Evolutionary conservation across 345 rosid species (phyloP).

Genomic region (Syzygium jambos): DNA sequence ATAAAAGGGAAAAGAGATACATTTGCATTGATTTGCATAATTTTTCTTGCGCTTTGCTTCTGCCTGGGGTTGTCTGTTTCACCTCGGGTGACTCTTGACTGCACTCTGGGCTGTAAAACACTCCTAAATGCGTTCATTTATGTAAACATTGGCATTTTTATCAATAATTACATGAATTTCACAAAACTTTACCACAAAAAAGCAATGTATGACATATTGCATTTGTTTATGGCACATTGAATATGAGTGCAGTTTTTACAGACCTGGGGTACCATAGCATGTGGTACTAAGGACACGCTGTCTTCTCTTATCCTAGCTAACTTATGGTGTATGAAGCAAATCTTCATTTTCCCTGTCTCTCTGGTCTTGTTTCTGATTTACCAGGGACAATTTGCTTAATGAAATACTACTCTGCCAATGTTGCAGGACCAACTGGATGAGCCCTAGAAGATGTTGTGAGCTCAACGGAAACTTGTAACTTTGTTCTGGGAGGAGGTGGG

Average conservation of each 20-base stretch:
- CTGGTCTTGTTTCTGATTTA: not conserved
- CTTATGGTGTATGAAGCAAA: not conserved
- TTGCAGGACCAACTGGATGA: slow-evolving; percentile 77
- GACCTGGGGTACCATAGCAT: not conserved
- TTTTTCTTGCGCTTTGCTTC: not conserved
- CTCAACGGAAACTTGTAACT: slow-evolving; percentile 1
- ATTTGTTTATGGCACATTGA: not conserved
- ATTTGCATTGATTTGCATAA: not conserved
- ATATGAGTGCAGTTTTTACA: not conserved
- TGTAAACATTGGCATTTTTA: not conserved
- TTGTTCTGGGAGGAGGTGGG: slow-evolving; percentile 58
- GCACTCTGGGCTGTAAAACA: not conserved
- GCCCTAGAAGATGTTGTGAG: slow-evolving; percentile 28
- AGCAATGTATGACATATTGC: not conserved
- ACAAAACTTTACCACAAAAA: not conserved
- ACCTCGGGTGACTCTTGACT: not conserved
- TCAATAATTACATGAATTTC: not conserved
- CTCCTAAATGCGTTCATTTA: not conserved
- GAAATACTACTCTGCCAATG: not conserved
- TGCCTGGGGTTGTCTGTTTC: not conserved
- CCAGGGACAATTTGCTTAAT: not conserved
- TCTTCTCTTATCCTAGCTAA: not conserved
- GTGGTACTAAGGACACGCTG: not conserved
- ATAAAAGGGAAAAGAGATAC: not conserved
- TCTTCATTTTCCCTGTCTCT: not conserved